phyloP scores from a whole-genome alignment of 2,329 filamentous ascomycete genomes.

The Thelonectria blattea region DNA sequence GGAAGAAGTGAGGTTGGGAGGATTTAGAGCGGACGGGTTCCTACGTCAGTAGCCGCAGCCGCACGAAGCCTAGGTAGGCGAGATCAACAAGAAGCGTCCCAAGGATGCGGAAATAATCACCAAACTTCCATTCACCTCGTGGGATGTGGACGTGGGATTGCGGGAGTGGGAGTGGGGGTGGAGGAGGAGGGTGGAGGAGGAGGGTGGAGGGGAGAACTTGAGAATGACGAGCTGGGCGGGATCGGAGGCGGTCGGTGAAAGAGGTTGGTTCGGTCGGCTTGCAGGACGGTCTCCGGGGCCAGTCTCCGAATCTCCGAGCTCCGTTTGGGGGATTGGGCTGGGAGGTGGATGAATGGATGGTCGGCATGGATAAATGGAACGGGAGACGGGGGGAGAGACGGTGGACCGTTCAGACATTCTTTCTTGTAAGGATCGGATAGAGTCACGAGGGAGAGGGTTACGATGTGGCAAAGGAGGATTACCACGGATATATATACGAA shows the following conservation, averaged over 20 bases:
- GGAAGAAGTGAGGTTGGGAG: not conserved
- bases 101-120: slow-evolving; percentile 3
- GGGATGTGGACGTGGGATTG: not conserved
- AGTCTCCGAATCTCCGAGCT: slow-evolving; percentile 37
- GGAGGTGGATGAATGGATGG: not conserved
- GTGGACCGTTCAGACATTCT: slow-evolving; percentile 3
- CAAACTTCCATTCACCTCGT: not conserved
- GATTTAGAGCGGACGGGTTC: slow-evolving; percentile 11
- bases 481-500: too few relatives aligned
- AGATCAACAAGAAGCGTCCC: slow-evolving; percentile 14
- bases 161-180: not conserved
- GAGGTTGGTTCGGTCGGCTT: slow-evolving; percentile 4
- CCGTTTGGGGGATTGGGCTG: not conserved
- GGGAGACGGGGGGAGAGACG: slow-evolving; percentile 14
- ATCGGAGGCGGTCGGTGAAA: not conserved
- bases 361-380: slow-evolving; percentile 15
- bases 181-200: not conserved
- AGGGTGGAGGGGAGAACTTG: too few relatives aligned
- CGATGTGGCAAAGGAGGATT: too few relatives aligned
- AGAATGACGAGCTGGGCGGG: not conserved
- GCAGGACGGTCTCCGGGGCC: slow-evolving; percentile 15
- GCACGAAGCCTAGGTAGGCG: not conserved
- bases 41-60: slow-evolving; percentile 14
- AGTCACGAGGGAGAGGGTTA: too few relatives aligned
- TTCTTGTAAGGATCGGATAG: not conserved